Percentiles rank a stretch among this genome's conserved stretches.
phyloP scores from a whole-genome alignment of 148 eudicot species.

The Rhododendron simsii region DNA sequence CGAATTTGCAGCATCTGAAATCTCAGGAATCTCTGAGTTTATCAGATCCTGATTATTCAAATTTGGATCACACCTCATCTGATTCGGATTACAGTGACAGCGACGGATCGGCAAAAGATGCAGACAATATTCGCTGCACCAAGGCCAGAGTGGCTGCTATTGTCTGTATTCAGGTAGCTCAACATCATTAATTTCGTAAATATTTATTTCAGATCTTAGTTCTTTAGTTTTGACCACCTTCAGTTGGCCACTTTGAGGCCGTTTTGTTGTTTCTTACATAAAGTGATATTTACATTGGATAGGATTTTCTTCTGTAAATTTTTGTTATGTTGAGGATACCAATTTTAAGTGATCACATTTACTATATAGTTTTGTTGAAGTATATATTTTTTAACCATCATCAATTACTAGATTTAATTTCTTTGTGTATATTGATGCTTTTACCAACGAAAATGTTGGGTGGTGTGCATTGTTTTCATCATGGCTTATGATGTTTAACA shows the following conservation, averaged over 20 bases:
- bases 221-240: not conserved
- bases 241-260: not conserved
- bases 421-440: not conserved
- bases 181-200: conserved; percentile 1
- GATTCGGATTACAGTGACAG: conserved; percentile 92
- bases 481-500: not conserved
- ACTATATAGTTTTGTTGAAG: not conserved
- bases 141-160: conserved; percentile 90
- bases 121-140: conserved; percentile 31
- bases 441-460: not conserved
- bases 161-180: conserved; percentile 75
- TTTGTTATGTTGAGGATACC: not conserved
- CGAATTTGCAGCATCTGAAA: conserved; percentile 29
- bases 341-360: not conserved
- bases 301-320: not conserved
- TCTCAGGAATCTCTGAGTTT: conserved; percentile 28
- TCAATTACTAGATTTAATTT: not conserved
- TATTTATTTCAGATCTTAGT: not conserved
- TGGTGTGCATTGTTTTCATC: not conserved
- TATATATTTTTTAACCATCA: not conserved
- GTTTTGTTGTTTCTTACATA: not conserved
- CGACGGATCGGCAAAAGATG: conserved; percentile 52
- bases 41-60: conserved; percentile 41
- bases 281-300: not conserved
- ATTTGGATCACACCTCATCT: conserved; percentile 48